Evolutionary conservation across 805 yeast genomes (phyloP).

Genomic region (Brettanomyces nanus): DNA sequence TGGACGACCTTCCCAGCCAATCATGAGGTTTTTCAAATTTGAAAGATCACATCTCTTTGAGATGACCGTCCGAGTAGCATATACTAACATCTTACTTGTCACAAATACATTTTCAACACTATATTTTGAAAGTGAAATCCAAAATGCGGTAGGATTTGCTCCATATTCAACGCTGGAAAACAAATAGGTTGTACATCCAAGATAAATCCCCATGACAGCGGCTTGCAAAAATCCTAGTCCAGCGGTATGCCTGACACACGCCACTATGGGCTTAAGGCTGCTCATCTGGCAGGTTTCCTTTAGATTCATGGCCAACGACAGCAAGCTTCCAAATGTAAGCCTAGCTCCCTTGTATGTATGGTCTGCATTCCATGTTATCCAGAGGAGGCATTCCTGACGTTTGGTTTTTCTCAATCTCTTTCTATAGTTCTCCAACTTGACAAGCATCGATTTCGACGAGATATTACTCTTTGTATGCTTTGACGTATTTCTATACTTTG

Average conservation of each 20-base stretch:
- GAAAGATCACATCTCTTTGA: conserved; percentile 57
- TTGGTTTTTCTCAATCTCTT: conserved; percentile 21
- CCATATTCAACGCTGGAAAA: conserved; percentile 74
- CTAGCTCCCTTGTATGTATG: conserved; percentile 53
- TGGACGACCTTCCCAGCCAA: conserved; percentile 66
- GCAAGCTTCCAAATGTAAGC: conserved; percentile 51
- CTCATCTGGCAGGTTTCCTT: conserved; percentile 88
- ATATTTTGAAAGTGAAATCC: conserved; percentile 60
- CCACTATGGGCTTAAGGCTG: conserved; percentile 64
- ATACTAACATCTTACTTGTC: conserved; percentile 73
- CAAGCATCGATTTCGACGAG: conserved; percentile 27
- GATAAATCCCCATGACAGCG: conserved; percentile 72
- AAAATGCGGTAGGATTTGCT: conserved; percentile 63
- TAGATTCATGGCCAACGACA: conserved; percentile 77
- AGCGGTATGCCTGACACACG: conserved; percentile 74
- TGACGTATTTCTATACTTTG: conserved; percentile 58
- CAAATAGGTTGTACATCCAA: conserved; percentile 80
- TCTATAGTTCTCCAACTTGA: conserved; percentile 31
- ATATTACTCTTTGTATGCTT: conserved; percentile 40
- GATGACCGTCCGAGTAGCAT: conserved; percentile 33
- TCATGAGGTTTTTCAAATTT: conserved; percentile 72
- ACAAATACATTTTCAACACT: conserved; percentile 82
- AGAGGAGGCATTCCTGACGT: conserved; percentile 39
- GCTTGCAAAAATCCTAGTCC: conserved; percentile 89
- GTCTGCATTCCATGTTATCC: conserved; percentile 69